Percentiles rank a stretch among this genome's conserved stretches.
These are phyloP conservation scores for Diaporthe sp. DNA, from an alignment of 2,329 filamentous ascomycete genomes.

Conservation along the genomic window DNA sequence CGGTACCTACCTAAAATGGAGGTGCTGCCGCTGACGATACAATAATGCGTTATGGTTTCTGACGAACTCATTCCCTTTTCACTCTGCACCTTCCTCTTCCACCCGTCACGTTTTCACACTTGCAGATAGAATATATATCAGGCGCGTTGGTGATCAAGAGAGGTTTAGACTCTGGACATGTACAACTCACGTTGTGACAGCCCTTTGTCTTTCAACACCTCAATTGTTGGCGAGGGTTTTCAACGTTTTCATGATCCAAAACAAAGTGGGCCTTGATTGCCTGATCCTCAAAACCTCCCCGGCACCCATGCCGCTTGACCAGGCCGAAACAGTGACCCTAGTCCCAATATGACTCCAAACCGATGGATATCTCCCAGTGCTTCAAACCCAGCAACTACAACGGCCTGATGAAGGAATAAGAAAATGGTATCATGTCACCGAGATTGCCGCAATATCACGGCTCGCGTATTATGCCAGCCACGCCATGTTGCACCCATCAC, in stretches of 20 bases:
- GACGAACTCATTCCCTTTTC: conserved; percentile 49
- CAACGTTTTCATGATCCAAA: conserved; percentile 6
- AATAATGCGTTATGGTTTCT: conserved; percentile 58
- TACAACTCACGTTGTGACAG: background rate
- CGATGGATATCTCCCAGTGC: conserved; percentile 38
- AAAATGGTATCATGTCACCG: conserved; percentile 39
- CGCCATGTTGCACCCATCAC: conserved; percentile 52
- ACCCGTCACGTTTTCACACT: background rate
- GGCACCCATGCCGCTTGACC: conserved; percentile 5
- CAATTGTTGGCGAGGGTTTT: background rate
- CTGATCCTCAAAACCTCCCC: background rate
- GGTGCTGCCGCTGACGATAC: conserved; percentile 62
- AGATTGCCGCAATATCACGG: background rate
- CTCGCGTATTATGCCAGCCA: background rate
- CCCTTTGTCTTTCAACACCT: background rate
- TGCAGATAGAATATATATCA: background rate
- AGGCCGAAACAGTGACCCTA: conserved; percentile 10
- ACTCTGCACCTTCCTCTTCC: background rate
- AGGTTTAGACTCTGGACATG: background rate
- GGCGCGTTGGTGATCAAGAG: background rate
- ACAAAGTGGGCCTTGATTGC: background rate
- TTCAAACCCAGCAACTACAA: conserved; percentile 33
- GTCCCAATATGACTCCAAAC: conserved; percentile 14
- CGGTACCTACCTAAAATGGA: conserved; percentile 53
- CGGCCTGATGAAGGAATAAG: conserved; percentile 29